Evolutionary conservation across 2,329 filamentous ascomycete genomes (phyloP).

Genomic region (Cyphellophora europaea): DNA sequence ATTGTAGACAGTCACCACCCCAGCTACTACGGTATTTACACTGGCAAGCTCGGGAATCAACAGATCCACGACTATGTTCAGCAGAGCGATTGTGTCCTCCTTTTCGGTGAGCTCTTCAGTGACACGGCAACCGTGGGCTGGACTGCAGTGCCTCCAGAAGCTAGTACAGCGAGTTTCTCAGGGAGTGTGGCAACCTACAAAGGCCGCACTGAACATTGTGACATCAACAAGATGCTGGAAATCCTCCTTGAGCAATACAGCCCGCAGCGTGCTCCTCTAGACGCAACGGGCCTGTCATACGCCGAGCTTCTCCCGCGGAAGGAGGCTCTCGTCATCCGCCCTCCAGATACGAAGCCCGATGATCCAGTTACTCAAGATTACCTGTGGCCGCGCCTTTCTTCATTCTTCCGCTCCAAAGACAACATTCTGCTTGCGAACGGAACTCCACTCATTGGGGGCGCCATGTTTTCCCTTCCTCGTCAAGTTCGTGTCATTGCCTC

Average conservation of each 20-base stretch:
- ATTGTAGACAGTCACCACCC: slow-evolving; percentile 66
- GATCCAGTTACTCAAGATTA: slow-evolving; percentile 39
- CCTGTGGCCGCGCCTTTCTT: slow-evolving; percentile 67
- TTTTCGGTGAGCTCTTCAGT: slow-evolving; percentile 35
- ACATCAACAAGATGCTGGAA: slow-evolving; percentile 1
- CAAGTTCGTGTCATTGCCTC: slow-evolving; percentile 75
- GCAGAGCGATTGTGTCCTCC: slow-evolving; percentile 30
- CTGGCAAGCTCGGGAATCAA: slow-evolving; percentile 63
- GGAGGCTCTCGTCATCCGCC: slow-evolving; percentile 8
- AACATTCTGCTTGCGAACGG: slow-evolving; percentile 81
- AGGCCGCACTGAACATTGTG: slow-evolving; percentile 41
- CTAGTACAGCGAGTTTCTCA: not conserved
- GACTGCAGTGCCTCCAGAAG: slow-evolving; percentile 55
- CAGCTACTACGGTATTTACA: slow-evolving; percentile 79
- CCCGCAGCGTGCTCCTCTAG: slow-evolving; percentile 1
- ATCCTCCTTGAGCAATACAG: slow-evolving; percentile 4
- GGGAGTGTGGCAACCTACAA: slow-evolving; percentile 31
- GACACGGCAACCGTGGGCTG: slow-evolving; percentile 56
- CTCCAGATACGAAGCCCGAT: slow-evolving; percentile 6
- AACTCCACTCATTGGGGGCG: slow-evolving; percentile 80
- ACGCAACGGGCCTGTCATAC: not conserved
- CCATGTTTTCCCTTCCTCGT: slow-evolving; percentile 70
- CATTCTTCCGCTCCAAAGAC: slow-evolving; percentile 63
- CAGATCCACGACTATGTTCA: slow-evolving; percentile 30
- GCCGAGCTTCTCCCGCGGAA: slow-evolving; percentile 4